Percentiles rank a stretch among this genome's conserved stretches.
phyloP scores from a whole-genome alignment of 768 basidiomycete genomes.

The Heimioporus sp. region DNA sequence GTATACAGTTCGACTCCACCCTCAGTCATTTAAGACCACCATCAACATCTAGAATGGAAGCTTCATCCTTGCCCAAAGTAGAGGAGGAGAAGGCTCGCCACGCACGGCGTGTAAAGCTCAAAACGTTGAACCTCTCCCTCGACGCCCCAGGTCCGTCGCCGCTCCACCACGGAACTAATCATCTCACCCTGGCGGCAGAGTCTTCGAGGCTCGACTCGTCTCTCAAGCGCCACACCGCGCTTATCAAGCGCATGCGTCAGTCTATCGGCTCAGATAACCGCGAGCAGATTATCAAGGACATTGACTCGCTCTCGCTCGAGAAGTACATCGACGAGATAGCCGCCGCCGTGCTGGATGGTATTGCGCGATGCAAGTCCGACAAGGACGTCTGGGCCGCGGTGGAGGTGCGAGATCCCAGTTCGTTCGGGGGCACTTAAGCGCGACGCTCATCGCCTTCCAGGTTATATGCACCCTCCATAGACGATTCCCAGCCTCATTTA shows the following conservation, averaged over 20 bases:
- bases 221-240: conserved; percentile 90
- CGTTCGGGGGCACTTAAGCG: background rate
- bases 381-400: conserved; percentile 90
- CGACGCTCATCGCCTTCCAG: conserved; percentile 39
- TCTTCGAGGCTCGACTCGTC: conserved; percentile 86
- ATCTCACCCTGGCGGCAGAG: conserved; percentile 41
- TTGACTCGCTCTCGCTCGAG: conserved; percentile 85
- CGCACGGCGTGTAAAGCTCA: conserved; percentile 57
- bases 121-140: conserved; percentile 51
- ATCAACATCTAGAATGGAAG: conserved; percentile 20
- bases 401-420: conserved; percentile 56
- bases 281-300: conserved; percentile 89
- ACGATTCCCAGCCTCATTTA: conserved; percentile 79
- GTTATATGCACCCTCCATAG: conserved; percentile 86
- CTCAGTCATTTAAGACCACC: background rate
- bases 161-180: background rate
- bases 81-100: conserved; percentile 55
- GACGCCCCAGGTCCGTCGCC: conserved; percentile 44
- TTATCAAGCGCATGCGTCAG: conserved; percentile 90
- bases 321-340: conserved; percentile 97
- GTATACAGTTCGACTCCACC: background rate
- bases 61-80: conserved; percentile 29
- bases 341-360: conserved; percentile 81
- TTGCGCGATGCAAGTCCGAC: conserved; percentile 86
- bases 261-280: conserved; percentile 79